A percentile compares a stretch with the other conserved stretches of the same genome.
Conservation (phyloP, 768 basidiomycete species). For the Hericium coralloides region DNA sequence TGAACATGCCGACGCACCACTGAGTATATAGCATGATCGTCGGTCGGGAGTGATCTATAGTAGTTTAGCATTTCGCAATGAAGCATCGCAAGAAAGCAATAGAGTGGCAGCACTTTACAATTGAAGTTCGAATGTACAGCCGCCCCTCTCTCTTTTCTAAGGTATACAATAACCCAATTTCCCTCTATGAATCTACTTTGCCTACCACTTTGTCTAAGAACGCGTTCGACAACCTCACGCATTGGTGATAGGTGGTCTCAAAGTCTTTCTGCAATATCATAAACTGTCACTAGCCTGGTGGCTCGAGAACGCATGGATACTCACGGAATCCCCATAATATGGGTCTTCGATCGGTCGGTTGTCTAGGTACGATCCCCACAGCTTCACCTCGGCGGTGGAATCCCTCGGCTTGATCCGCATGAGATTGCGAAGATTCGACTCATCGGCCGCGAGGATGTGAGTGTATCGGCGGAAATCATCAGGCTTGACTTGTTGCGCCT, state of each 20-base stretch:
- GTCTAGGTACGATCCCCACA: slow-evolving; percentile 80
- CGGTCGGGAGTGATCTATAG: neutral
- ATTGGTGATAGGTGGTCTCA: slow-evolving; percentile 71
- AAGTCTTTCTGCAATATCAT: slow-evolving; percentile 48
- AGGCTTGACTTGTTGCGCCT: slow-evolving; percentile 51
- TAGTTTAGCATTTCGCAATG: neutral
- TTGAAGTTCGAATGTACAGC: neutral
- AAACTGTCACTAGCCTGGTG: neutral
- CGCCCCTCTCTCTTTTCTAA: neutral
- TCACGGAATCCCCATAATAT: slow-evolving; percentile 66
- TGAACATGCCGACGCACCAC: slow-evolving; percentile 78
- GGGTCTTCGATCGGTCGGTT: slow-evolving; percentile 72
- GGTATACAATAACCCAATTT: neutral
- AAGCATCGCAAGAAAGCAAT: neutral
- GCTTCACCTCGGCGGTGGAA: slow-evolving; percentile 52
- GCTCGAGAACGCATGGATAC: slow-evolving; percentile 15
- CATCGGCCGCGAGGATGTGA: slow-evolving; percentile 82
- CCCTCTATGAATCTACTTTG: slow-evolving; percentile 5
- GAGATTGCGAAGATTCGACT: slow-evolving; percentile 60
- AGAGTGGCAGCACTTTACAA: neutral
- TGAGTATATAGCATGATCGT: no score
- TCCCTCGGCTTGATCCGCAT: slow-evolving; percentile 37
- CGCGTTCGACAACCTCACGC: slow-evolving; percentile 62
- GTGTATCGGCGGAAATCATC: slow-evolving; percentile 71
- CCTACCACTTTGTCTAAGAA: slow-evolving; percentile 62